phyloP scores from a whole-genome alignment of 2,329 filamentous ascomycete species.

The Lecanosticta acicola region DNA sequence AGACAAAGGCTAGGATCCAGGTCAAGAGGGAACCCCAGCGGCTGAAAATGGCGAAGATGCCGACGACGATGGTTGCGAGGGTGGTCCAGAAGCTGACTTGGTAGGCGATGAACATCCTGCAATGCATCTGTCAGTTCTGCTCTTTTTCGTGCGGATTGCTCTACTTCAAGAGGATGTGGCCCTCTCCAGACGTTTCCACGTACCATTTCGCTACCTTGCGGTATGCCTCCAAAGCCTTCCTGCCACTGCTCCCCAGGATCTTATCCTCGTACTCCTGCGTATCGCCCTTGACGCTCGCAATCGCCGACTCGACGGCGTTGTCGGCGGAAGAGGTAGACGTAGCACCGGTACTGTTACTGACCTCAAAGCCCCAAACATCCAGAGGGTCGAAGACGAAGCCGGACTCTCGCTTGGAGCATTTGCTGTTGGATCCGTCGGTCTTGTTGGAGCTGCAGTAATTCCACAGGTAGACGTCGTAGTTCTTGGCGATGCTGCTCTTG shows the following conservation, averaged over 20 bases:
- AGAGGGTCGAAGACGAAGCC: slow-evolving; percentile 73
- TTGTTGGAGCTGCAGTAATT: slow-evolving; percentile 68
- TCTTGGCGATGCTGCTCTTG: slow-evolving; percentile 55
- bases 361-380: slow-evolving; percentile 58
- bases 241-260: slow-evolving; percentile 60
- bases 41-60: slow-evolving; percentile 77
- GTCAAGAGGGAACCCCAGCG: slow-evolving; percentile 76
- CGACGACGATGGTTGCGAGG: slow-evolving; percentile 65
- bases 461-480: slow-evolving; percentile 80
- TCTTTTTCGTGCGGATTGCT: background rate
- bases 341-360: slow-evolving; percentile 38
- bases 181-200: too few relatives aligned
- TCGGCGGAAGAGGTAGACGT: slow-evolving; percentile 14
- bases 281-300: slow-evolving; percentile 50
- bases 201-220: slow-evolving; percentile 57
- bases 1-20: slow-evolving; percentile 63
- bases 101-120: slow-evolving; percentile 71
- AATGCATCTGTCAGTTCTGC: background rate
- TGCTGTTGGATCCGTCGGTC: slow-evolving; percentile 41
- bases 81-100: slow-evolving; percentile 67
- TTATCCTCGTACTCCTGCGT: slow-evolving; percentile 27
- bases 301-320: slow-evolving; percentile 30
- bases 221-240: slow-evolving; percentile 66
- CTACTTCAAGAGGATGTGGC: background rate
- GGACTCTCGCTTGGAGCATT: slow-evolving; percentile 66